Evolutionary conservation across 495 filamentous ascomycete genomes (phyloP).

Genomic region (Chaetomium fimeti): DNA sequence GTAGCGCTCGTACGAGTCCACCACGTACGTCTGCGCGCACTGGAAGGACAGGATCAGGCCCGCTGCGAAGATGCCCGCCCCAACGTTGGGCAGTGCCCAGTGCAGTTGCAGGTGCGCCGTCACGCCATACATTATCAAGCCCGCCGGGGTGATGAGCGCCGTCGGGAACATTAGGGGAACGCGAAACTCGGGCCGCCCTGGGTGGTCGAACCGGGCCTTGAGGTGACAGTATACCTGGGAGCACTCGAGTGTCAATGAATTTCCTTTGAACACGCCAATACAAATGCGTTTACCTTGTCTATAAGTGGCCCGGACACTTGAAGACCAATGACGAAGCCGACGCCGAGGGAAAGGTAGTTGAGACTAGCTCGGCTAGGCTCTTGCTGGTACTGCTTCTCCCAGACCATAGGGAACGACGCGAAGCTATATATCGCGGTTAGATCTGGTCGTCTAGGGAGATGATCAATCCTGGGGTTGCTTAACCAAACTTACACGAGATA

Average conservation of each 20-base stretch:
- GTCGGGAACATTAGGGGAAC: slow-evolving; percentile 61
- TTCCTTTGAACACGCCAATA: slow-evolving; percentile 42
- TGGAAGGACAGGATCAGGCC: slow-evolving; percentile 51
- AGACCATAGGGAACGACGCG: no score
- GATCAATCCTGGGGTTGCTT: no score
- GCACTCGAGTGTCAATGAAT: background rate
- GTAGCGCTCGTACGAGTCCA: slow-evolving; percentile 74
- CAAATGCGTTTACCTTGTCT: slow-evolving; percentile 56
- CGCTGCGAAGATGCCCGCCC: background rate
- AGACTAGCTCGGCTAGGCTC: no score
- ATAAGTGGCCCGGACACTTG: no score
- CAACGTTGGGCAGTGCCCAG: slow-evolving; percentile 5
- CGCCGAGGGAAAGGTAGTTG: no score
- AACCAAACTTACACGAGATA: no score
- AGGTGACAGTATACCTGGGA: slow-evolving; percentile 29
- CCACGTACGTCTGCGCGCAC: slow-evolving; percentile 65
- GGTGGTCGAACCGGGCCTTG: slow-evolving; percentile 38
- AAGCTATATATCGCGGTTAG: no score
- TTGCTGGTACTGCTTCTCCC: no score
- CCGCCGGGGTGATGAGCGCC: slow-evolving; percentile 27
- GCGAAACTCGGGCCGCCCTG: slow-evolving; percentile 64
- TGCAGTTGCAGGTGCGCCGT: slow-evolving; percentile 2
- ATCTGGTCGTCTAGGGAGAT: no score
- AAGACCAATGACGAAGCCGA: no score
- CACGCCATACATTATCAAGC: slow-evolving; percentile 13